Base-by-base conservation (phyloP, 106 monocot species). In the Phalaenopsis aphrodite region DNA sequence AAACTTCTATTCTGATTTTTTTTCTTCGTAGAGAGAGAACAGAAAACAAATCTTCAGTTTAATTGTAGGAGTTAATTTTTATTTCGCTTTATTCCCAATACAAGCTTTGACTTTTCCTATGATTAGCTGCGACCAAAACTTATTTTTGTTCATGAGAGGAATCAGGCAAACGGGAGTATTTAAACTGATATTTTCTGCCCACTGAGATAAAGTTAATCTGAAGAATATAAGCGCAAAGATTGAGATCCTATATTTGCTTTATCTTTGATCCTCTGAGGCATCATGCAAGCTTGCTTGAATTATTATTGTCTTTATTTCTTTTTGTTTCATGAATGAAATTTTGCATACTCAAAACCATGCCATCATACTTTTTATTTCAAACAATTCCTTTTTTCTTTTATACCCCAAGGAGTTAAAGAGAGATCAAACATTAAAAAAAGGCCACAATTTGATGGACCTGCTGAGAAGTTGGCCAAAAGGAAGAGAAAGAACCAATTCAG, bases 401-500 rank as follows among this genome's bases (percentile, higher is more conserved):
- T 39, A 4, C 15, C 15, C 38, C 69, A 38, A 38, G 36, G 69
- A 39, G 4, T 48, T 10, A 36, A 56, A 73, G 82, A 82, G 61
- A 77, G 78, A 2, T 58, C 18, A 68, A 42, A 17, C 23, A 17
- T 14, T 78, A 23, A 38, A 61, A 82, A 79, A 18, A 65, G 75
- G 37, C 69, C 56, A 12, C 82, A 79, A 55, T 77, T 55, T 23
- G 79, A 56, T 66, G 84, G 69, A 72, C 52, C 49, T 55, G 56
- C 77, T 16, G 77, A 77, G 3, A 81, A 80, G 36, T 78, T 72
- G 42, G 78, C 81, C 30, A 84, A 82, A 71, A 79, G 82, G 46
- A 89, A 89, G 84, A 84, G 89, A 58, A 89, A 89, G 80, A 89
- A 83, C 79, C 84, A 82, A 24, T 89, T 80, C 80, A 84, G 89